Evolutionary conservation across 2,329 filamentous ascomycete species (phyloP).

Genomic region (Pseudofabraea citricarpa): DNA sequence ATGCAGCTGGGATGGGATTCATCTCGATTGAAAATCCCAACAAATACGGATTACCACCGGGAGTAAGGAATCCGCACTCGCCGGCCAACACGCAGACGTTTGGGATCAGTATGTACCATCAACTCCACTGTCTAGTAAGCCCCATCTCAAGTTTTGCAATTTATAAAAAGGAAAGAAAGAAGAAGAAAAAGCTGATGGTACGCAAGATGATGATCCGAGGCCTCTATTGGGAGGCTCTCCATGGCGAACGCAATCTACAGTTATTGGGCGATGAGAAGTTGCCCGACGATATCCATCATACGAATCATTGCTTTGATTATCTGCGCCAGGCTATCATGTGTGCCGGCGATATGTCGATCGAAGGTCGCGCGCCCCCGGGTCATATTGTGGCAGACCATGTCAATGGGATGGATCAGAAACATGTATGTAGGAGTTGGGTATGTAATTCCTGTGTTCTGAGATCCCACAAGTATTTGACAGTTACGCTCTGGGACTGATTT

Average conservation of each 20-base stretch:
- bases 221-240: not conserved
- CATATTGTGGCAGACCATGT: not conserved
- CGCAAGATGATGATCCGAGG: not conserved
- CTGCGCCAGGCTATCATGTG: conserved; percentile 7
- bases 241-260: not conserved
- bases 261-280: not conserved
- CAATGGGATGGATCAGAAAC: not conserved
- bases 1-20: not conserved
- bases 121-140: not conserved
- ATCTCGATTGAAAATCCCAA: not conserved
- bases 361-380: conserved; percentile 8
- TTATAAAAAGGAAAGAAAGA: not conserved
- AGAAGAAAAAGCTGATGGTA: not conserved
- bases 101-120: conserved; percentile 1
- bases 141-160: too few relatives aligned
- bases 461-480: not conserved
- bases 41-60: not conserved
- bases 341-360: conserved; percentile 4
- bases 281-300: not conserved
- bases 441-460: not conserved
- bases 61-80: not conserved
- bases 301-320: conserved; percentile 6
- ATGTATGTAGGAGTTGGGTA: not conserved
- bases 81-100: not conserved
- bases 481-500: too few relatives aligned